phyloP scores from a whole-genome alignment of 495 filamentous ascomycete genomes.

The Podospora appendiculata region DNA sequence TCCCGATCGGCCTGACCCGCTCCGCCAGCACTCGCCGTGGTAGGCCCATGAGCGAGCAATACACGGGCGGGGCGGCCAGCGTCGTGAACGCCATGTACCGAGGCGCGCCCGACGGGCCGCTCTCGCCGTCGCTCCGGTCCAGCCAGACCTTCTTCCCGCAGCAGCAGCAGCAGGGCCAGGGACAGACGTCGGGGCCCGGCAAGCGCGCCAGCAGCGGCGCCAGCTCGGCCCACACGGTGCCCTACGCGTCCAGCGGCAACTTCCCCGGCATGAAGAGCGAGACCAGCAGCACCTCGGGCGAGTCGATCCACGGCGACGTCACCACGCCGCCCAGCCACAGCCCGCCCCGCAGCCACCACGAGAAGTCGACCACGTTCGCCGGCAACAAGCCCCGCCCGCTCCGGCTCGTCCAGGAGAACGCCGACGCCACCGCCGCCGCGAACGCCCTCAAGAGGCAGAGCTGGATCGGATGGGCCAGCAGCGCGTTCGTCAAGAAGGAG shows the following conservation, averaged over 20 bases:
- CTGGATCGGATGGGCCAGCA: slow-evolving; percentile 49
- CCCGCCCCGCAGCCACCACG: slow-evolving; percentile 48
- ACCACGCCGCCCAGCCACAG: slow-evolving; percentile 49
- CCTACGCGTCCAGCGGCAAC: slow-evolving; percentile 39
- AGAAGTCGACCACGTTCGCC: slow-evolving; percentile 52
- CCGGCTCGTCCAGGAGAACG: slow-evolving; percentile 69
- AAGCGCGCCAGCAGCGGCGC: slow-evolving; percentile 24
- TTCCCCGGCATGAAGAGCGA: slow-evolving; percentile 48
- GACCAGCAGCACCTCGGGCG: slow-evolving; percentile 57
- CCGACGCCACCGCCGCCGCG: slow-evolving; percentile 22
- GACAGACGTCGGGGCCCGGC: slow-evolving; percentile 34
- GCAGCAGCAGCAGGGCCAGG: slow-evolving; percentile 15
- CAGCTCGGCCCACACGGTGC: slow-evolving; percentile 18
- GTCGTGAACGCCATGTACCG: slow-evolving; percentile 83
- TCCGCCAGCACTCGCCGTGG: slow-evolving; percentile 50
- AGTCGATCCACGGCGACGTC: slow-evolving; percentile 47
- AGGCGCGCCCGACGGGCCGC: slow-evolving; percentile 44
- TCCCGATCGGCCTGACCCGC: slow-evolving; percentile 60
- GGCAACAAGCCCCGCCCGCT: slow-evolving; percentile 79
- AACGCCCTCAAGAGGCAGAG: slow-evolving; percentile 41
- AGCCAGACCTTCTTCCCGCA: slow-evolving; percentile 34
- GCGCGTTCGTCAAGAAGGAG: slow-evolving; percentile 34
- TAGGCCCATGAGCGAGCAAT: slow-evolving; percentile 65
- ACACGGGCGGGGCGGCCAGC: slow-evolving; percentile 56
- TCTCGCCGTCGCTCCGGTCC: slow-evolving; percentile 47